These are phyloP conservation scores for Fonsecaea multimorphosa DNA, from an alignment of 2,329 filamentous ascomycete species.

Conservation along the genomic window DNA sequence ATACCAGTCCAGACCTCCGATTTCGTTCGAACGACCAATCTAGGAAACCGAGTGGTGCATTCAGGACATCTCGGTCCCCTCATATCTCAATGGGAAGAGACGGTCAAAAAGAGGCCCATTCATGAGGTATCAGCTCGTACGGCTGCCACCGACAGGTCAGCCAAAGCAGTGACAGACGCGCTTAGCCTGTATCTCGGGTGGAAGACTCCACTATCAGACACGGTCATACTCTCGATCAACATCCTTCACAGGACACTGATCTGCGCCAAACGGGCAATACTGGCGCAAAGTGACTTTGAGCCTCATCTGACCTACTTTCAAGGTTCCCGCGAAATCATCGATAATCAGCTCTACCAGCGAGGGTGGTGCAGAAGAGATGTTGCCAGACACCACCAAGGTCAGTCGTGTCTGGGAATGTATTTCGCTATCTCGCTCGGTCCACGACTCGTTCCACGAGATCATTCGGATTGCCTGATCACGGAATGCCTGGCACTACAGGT, in stretches of 20 bases:
- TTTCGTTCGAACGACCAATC: background rate
- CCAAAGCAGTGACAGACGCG: background rate
- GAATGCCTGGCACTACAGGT: conserved; percentile 13
- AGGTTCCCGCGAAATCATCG: conserved; percentile 5
- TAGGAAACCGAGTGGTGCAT: background rate
- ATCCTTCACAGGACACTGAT: conserved; percentile 11
- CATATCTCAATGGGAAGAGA: conserved; percentile 1
- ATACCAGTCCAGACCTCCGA: background rate
- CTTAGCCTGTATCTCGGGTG: conserved; percentile 4
- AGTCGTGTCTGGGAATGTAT: conserved; percentile 11
- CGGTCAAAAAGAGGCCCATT: background rate
- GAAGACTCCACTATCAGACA: conserved; percentile 8
- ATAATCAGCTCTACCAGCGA: background rate
- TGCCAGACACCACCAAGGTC: conserved; percentile 8
- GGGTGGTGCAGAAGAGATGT: conserved; percentile 13
- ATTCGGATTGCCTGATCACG: conserved; percentile 5
- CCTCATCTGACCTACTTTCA: conserved; percentile 4
- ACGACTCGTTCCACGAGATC: background rate
- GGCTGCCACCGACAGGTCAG: background rate
- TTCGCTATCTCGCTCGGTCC: conserved; percentile 4
- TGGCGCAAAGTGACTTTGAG: conserved; percentile 6
- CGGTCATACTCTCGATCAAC: conserved; percentile 6
- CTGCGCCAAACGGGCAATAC: conserved; percentile 4
- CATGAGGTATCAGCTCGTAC: background rate
- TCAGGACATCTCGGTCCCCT: background rate